These are phyloP conservation scores for Cerrena zonata DNA, from an alignment of 1,284 basidiomycete species.

Conservation along the genomic window DNA sequence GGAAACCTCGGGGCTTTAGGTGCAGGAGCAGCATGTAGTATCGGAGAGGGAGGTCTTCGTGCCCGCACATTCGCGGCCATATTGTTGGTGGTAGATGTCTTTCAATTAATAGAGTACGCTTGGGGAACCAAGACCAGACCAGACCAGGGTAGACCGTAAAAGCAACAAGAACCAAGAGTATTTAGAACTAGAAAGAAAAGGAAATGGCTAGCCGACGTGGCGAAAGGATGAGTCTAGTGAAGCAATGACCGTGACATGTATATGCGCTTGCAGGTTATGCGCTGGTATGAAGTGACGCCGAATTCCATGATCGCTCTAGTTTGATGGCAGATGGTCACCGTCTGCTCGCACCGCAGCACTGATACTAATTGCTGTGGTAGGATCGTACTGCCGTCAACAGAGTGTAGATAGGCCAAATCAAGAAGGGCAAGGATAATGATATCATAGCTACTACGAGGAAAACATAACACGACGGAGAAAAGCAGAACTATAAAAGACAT, in stretches of 20 bases:
- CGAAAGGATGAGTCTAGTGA: background rate
- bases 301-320: background rate
- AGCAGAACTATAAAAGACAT: background rate
- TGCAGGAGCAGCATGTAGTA: background rate
- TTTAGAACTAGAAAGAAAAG: background rate
- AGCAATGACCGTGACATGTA: background rate
- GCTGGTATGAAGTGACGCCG: too few species aligned
- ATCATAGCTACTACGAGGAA: background rate
- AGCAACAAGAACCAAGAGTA: background rate
- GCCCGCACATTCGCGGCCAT: conserved; percentile 9
- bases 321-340: background rate
- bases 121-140: background rate
- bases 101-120: too few species aligned
- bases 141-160: background rate
- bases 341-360: background rate
- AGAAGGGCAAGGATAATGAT: background rate
- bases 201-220: background rate
- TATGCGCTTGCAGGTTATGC: too few species aligned
- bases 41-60: conserved; percentile 8
- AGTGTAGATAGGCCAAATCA: background rate
- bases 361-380: too few species aligned
- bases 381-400: too few species aligned
- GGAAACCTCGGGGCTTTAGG: conserved; percentile 18
- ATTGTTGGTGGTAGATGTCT: too few species aligned
- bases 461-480: background rate